Evolutionary conservation across 2,329 filamentous ascomycete species (phyloP).

Genomic region (Sporothrix dimorphospora): DNA sequence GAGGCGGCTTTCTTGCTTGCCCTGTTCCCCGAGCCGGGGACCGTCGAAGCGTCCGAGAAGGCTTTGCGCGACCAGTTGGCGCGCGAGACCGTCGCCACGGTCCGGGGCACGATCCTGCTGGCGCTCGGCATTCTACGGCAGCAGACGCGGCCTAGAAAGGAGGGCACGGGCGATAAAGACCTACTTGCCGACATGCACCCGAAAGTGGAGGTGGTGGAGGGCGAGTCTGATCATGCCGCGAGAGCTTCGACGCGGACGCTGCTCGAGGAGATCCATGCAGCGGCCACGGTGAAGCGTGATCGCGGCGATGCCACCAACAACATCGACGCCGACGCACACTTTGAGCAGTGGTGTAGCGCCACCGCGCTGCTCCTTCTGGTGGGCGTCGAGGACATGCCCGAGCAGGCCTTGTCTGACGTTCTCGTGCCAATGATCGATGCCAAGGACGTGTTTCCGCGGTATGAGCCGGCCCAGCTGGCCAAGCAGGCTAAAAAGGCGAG

Average conservation of each 20-base stretch:
- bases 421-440: background rate
- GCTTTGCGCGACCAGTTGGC: background rate
- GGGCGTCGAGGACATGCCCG: background rate
- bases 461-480: background rate
- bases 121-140: background rate
- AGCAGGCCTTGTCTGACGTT: background rate
- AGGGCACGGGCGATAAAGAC: background rate
- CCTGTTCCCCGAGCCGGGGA: background rate
- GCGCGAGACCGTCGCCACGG: background rate
- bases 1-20: background rate
- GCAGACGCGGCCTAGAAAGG: background rate
- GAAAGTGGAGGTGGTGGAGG: background rate
- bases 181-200: background rate
- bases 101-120: slow-evolving; percentile 8
- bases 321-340: background rate
- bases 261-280: background rate
- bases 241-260: background rate
- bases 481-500: background rate
- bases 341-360: slow-evolving; percentile 14
- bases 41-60: background rate
- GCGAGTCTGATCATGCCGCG: background rate
- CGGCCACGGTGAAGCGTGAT: background rate
- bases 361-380: background rate
- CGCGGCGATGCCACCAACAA: no score
- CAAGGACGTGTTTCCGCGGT: background rate